Conservation (phyloP, 352 stramenopile genomes). For the Halophytophthora batemanensis region DNA sequence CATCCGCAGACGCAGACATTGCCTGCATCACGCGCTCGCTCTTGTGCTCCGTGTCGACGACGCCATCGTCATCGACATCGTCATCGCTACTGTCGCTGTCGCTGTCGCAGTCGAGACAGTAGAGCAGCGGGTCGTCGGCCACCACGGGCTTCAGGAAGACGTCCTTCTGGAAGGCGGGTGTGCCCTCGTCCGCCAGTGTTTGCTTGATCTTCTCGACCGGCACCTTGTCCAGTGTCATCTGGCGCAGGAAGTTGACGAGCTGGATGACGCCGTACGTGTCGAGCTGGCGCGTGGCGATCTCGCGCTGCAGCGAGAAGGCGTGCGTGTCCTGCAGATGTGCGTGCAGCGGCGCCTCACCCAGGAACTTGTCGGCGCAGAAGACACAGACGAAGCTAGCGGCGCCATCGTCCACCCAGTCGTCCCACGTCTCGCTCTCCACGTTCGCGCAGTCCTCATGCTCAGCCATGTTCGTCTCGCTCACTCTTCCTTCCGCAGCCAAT, state of each 20-base stretch:
- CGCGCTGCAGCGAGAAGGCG: slow-evolving; percentile 55
- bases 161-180: slow-evolving; percentile 54
- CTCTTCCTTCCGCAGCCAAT: slow-evolving; percentile 5
- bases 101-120: slow-evolving; percentile 70
- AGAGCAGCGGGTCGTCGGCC: slow-evolving; percentile 76
- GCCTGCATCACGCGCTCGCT: slow-evolving; percentile 12
- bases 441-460: slow-evolving; percentile 16
- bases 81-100: slow-evolving; percentile 55
- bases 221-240: slow-evolving; percentile 38
- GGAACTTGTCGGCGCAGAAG: slow-evolving; percentile 57
- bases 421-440: slow-evolving; percentile 62
- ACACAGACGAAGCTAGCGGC: slow-evolving; percentile 57
- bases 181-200: slow-evolving; percentile 41
- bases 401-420: slow-evolving; percentile 83
- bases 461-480: not conserved
- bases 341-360: slow-evolving; percentile 49
- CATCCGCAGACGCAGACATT: not conserved
- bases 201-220: slow-evolving; percentile 38
- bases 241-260: slow-evolving; percentile 73
- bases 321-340: slow-evolving; percentile 52
- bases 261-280: slow-evolving; percentile 82
- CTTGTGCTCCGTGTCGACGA: slow-evolving; percentile 32
- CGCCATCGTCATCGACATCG: slow-evolving; percentile 33
- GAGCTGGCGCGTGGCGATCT: slow-evolving; percentile 49
- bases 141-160: slow-evolving; percentile 76